Conservation (phyloP, 208 protist genomes). For the Acanthamoeba castellanii region DNA sequence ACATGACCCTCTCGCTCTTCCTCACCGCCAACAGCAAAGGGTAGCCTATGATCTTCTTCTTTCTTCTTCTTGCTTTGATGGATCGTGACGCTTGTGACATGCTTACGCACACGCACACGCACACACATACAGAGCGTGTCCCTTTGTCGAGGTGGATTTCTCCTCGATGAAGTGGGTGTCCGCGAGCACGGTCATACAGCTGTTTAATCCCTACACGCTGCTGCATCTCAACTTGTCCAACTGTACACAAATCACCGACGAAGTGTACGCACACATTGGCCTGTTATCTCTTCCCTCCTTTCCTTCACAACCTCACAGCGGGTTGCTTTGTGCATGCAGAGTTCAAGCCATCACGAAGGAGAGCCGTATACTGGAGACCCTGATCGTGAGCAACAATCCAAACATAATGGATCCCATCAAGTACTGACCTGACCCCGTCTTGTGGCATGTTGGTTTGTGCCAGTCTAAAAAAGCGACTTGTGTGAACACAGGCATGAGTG, state of each 20-base stretch:
- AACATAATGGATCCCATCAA: slow-evolving; percentile 44
- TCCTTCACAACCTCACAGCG: not conserved
- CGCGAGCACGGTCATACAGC: slow-evolving; percentile 35
- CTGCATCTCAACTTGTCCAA: slow-evolving; percentile 43
- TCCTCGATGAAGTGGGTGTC: slow-evolving; percentile 38
- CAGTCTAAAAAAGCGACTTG: not conserved
- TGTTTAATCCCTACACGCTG: slow-evolving; percentile 50
- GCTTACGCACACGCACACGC: not conserved
- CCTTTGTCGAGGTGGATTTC: slow-evolving; percentile 19
- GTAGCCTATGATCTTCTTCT: not conserved
- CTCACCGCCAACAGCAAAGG: slow-evolving; percentile 43
- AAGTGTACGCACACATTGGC: not conserved
- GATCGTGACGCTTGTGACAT: not conserved
- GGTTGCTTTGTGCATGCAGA: not conserved
- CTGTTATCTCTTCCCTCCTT: too few relatives aligned
- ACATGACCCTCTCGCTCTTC: slow-evolving; percentile 60
- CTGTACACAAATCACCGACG: slow-evolving; percentile 55
- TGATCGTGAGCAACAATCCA: slow-evolving; percentile 42
- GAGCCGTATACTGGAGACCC: slow-evolving; percentile 52
- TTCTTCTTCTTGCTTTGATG: not conserved
- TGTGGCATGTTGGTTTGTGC: not conserved
- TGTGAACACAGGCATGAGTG: slow-evolving; percentile 4
- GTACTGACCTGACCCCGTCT: not conserved
- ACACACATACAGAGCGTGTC: not conserved
- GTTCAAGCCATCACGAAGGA: slow-evolving; percentile 48